phyloP scores from a whole-genome alignment of 2,329 filamentous ascomycete genomes.

The Claviceps sp. region DNA sequence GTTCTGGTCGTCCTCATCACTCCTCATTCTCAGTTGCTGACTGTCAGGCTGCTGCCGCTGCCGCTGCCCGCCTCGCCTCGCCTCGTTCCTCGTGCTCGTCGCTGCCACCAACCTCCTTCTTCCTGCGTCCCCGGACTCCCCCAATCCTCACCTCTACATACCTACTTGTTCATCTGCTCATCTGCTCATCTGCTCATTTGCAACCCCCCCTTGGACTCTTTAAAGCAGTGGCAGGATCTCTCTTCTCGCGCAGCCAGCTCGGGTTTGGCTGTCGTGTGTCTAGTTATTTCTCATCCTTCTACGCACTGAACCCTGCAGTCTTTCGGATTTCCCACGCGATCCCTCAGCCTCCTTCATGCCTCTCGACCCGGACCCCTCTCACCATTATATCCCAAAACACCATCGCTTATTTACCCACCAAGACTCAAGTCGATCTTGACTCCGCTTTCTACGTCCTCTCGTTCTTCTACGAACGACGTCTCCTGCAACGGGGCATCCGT shows the following conservation, averaged over 20 bases:
- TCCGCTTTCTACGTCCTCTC: conserved; percentile 5
- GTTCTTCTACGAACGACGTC: conserved; percentile 3
- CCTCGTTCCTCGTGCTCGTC: conserved; percentile 1
- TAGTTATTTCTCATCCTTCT: neutral
- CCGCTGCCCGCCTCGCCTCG: neutral
- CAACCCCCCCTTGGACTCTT: conserved; percentile 1
- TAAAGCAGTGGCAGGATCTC: neutral
- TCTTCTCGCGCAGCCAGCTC: neutral
- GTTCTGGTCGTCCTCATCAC: neutral
- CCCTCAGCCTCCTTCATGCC: conserved; percentile 1
- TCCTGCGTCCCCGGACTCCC: conserved; percentile 1
- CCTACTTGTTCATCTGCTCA: neutral
- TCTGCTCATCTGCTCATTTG: neutral
- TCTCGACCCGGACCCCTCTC: conserved; percentile 1
- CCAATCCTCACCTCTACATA: conserved; percentile 2
- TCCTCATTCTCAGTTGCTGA: no score
- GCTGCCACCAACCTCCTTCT: conserved; percentile 5
- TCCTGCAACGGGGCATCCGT: neutral
- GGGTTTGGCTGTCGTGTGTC: neutral
- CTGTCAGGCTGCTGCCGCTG: conserved; percentile 2
- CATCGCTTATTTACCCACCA: conserved; percentile 1
- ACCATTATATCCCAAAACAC: conserved; percentile 1
- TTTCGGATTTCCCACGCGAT: neutral
- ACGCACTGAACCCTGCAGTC: neutral
- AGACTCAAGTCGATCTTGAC: neutral